phyloP scores from a whole-genome alignment of 208 protist genomes.

The Leishmania amazonensis region DNA sequence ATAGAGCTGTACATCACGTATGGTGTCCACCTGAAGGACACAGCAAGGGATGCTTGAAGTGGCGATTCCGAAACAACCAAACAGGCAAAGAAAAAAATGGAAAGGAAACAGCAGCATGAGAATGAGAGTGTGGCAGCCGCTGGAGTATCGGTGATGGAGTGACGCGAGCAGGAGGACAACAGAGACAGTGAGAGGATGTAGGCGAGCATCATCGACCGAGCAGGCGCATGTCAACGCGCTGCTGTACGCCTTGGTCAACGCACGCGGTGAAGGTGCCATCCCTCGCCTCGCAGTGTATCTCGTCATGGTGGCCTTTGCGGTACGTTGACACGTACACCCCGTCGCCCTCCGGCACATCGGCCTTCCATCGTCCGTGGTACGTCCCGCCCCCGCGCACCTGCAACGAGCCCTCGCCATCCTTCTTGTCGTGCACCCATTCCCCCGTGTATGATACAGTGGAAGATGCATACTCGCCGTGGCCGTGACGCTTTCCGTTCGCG shows the following conservation, averaged over 20 bases:
- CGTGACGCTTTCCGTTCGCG: slow-evolving; percentile 59
- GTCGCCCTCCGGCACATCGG: slow-evolving; percentile 62
- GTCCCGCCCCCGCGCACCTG: slow-evolving; percentile 30
- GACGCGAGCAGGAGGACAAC: background rate
- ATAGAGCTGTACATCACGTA: background rate
- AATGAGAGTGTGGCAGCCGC: background rate
- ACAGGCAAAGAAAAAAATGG: too few species aligned
- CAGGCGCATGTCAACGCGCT: slow-evolving; percentile 26
- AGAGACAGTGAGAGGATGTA: background rate
- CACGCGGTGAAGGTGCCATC: slow-evolving; percentile 26
- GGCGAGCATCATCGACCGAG: slow-evolving; percentile 9
- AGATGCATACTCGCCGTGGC: slow-evolving; percentile 63
- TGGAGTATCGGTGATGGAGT: background rate
- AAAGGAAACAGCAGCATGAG: background rate
- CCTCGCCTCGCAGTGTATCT: slow-evolving; percentile 24
- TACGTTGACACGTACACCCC: slow-evolving; percentile 34
- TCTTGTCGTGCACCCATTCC: slow-evolving; percentile 69
- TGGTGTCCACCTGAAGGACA: background rate
- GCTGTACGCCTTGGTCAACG: slow-evolving; percentile 12
- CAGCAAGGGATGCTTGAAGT: background rate
- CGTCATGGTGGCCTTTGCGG: slow-evolving; percentile 9
- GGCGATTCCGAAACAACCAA: background rate
- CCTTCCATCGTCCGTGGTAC: slow-evolving; percentile 57
- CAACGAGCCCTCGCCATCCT: slow-evolving; percentile 71
- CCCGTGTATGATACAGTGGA: slow-evolving; percentile 68